Evolutionary conservation across 768 basidiomycete species (phyloP).

Genomic region (Hygrophorus pudorinus): DNA sequence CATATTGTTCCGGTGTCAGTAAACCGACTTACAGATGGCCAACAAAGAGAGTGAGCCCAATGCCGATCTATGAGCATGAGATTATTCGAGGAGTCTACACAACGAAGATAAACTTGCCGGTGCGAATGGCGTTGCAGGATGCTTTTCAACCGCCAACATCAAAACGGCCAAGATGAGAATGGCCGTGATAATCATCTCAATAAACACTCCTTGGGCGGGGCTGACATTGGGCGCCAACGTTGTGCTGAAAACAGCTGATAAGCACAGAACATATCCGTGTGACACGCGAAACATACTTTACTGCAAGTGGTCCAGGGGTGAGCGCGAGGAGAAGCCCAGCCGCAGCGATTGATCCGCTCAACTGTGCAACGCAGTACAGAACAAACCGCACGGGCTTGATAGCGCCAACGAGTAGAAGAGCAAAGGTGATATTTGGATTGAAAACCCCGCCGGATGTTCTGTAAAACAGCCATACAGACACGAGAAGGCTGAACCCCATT

Average conservation of each 20-base stretch:
- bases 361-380: constrained; percentile 52
- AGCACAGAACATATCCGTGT: background rate
- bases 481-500: constrained; percentile 53
- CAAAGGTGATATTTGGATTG: constrained; percentile 53
- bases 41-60: constrained; percentile 55
- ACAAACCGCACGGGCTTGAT: constrained; percentile 47
- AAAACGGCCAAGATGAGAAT: constrained; percentile 52
- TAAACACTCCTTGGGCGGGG: constrained; percentile 51
- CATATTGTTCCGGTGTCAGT: background rate
- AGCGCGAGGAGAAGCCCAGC: constrained; percentile 45
- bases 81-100: background rate
- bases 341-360: constrained; percentile 49
- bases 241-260: constrained; percentile 28
- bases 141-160: constrained; percentile 68
- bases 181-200: constrained; percentile 62
- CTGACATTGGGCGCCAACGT: constrained; percentile 35
- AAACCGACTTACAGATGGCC: constrained; percentile 42
- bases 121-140: constrained; percentile 53
- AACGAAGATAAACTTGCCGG: constrained; percentile 29
- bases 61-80: constrained; percentile 35
- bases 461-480: constrained; percentile 45
- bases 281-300: constrained; percentile 31
- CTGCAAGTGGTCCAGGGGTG: constrained; percentile 42
- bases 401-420: constrained; percentile 46
- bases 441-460: constrained; percentile 5